Percentiles rank a stretch among this genome's conserved stretches.
Conservation (phyloP, 495 filamentous ascomycete genomes). For the Xylaria cubensis region DNA sequence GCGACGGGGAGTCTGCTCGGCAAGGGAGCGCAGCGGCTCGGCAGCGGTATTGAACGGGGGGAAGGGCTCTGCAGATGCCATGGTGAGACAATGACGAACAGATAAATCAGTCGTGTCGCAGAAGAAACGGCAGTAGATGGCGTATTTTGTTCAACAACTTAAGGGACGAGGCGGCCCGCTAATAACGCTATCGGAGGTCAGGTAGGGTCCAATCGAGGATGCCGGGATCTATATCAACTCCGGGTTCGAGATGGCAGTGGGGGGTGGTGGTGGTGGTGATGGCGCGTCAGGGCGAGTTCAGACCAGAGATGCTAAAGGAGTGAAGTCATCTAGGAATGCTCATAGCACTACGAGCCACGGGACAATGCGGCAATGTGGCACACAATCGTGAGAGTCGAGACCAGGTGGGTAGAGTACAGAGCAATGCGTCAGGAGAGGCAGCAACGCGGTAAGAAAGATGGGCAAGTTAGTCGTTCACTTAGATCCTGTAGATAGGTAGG, state of each 20-base stretch:
- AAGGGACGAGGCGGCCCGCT: neutral
- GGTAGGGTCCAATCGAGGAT: neutral
- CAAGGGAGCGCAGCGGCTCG: constrained; percentile 46
- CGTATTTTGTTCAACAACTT: neutral
- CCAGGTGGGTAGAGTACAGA: neutral
- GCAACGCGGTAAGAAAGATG: constrained; percentile 13
- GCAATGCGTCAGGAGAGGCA: constrained; percentile 21
- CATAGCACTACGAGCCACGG: constrained; percentile 25
- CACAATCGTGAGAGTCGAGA: constrained; percentile 6
- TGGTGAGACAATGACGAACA: constrained; percentile 29
- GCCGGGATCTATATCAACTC: neutral
- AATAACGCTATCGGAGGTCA: neutral
- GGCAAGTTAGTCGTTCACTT: neutral
- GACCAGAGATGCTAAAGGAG: constrained; percentile 42
- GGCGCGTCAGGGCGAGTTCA: constrained; percentile 3
- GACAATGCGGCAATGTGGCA: constrained; percentile 22
- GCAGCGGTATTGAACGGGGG: constrained; percentile 52
- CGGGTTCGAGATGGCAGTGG: constrained; percentile 10
- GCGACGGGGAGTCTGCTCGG: constrained; percentile 47
- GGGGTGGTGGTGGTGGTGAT: neutral
- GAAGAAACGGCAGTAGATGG: neutral
- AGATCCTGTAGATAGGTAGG: neutral
- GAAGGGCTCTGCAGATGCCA: constrained; percentile 52
- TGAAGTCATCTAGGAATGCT: constrained; percentile 37
- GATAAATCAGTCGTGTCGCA: neutral